Evolutionary conservation across 495 filamentous ascomycete species (phyloP), one percentile per base, ranked within the genome.

Genomic region (Daldinia loculata): DNA sequence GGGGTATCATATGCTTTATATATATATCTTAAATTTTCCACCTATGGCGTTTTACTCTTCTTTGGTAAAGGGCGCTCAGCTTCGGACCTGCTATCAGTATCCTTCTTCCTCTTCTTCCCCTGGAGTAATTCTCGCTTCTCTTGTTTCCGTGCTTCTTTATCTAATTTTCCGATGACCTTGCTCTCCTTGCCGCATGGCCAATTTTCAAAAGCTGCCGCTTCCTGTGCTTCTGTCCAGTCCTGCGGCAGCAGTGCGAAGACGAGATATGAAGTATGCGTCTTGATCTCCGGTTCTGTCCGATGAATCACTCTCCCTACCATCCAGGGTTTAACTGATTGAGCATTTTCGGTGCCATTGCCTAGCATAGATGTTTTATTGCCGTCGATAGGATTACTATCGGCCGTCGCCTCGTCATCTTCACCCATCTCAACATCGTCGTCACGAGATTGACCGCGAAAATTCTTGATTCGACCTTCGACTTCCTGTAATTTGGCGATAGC

Each of bases 251-350:
- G 81, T 1, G 96, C 95, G 85, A 99, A 99, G 6, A 96, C 91
- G 15, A 99, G 84, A 78, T 98, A 99, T 12, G 90, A 93, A 0
- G 95, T 99, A 79, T 99, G 95, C 9, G 89, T 94, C 85, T 97
- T 97, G 32, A 98, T 79, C 80, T 99, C 94, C 1, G 89, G 84
- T 80, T 98, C 95, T 5, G 89, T 86, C 26, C 93, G 87, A 67
- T 94, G 92, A 9, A 91, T 84, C 61, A 98, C 70, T 19, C 89
- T 87, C 5, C 95, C 95, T 43, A 92, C 88, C 66, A 81, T 71
- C 82, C 83, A 85, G 12, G 78, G 75, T 22, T 78, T 80, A 7
- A 56, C 27, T 9, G 45, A 51, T 8, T 32, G 2, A 22, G 82
- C 82, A 58, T 85, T 72, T 43, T 69, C 70, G 19, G 58, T 43